Percentiles rank a stretch among this genome's conserved stretches.
Conservation (phyloP, 495 filamentous ascomycete genomes). For the Halenospora varia region DNA sequence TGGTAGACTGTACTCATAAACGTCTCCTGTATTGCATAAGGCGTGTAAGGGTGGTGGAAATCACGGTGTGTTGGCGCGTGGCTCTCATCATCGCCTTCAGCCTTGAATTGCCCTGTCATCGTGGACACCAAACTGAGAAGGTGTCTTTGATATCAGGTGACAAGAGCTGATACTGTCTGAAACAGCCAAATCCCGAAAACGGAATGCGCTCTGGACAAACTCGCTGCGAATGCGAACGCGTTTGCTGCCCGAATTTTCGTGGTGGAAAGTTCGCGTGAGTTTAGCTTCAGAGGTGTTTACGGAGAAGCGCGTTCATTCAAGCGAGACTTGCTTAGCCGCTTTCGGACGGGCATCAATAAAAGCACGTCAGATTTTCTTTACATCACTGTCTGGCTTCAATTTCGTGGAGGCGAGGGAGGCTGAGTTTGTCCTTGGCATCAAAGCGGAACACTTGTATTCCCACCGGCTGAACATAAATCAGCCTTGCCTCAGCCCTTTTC, state of each 20-base stretch:
- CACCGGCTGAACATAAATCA: background rate
- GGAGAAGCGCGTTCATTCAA: background rate
- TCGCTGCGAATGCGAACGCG: background rate
- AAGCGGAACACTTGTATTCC: background rate
- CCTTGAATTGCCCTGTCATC: background rate
- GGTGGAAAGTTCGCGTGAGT: background rate
- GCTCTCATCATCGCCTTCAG: background rate
- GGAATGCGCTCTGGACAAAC: background rate
- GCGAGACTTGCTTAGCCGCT: background rate
- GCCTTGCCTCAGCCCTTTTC: background rate
- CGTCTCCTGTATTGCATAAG: conserved; percentile 83
- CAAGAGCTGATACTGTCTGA: background rate
- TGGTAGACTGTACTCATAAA: conserved; percentile 88
- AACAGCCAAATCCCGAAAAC: background rate
- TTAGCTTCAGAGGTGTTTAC: background rate
- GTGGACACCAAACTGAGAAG: background rate
- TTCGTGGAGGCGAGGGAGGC: background rate
- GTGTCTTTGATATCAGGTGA: background rate
- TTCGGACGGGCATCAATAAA: too few species aligned
- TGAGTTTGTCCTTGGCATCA: background rate
- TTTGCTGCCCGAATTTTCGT: too few species aligned
- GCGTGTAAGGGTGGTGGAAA: conserved; percentile 89
- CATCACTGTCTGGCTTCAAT: too few species aligned
- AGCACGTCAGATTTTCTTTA: background rate
- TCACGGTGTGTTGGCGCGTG: conserved; percentile 1